phyloP scores from a whole-genome alignment of 352 stramenopile genomes.

The Phytophthora palmivora region DNA sequence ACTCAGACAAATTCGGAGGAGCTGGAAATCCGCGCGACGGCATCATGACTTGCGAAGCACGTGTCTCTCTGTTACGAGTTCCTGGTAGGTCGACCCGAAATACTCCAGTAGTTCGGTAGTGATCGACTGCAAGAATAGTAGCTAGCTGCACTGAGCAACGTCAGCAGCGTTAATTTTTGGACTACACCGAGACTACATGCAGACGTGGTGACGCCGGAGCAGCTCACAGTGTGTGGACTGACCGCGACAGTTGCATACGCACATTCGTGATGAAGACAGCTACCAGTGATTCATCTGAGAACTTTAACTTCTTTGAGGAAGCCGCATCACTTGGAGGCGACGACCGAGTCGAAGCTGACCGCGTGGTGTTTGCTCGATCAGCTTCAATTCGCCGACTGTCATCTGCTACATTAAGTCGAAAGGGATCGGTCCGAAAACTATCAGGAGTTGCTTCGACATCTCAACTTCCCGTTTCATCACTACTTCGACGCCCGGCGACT shows the following conservation, averaged over 20 bases:
- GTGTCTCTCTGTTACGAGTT: constrained; percentile 2
- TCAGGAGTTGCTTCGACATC: constrained; percentile 13
- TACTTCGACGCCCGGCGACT: constrained; percentile 50
- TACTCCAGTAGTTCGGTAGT: constrained; percentile 17
- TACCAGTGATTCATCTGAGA: constrained; percentile 13
- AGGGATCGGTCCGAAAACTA: constrained; percentile 18
- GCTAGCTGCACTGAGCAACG: background rate
- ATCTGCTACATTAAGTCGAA: constrained; percentile 17
- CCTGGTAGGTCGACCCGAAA: constrained; percentile 14
- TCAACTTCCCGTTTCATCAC: constrained; percentile 19
- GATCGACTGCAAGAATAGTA: constrained; percentile 29
- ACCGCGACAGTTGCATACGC: background rate
- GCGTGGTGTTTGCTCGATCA: constrained; percentile 46
- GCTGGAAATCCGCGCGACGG: constrained; percentile 40
- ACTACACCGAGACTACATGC: background rate
- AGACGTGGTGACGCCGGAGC: constrained; percentile 2
- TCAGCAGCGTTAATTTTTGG: constrained; percentile 18
- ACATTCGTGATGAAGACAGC: constrained; percentile 7
- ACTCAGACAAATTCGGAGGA: constrained; percentile 52
- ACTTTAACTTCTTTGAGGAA: constrained; percentile 8
- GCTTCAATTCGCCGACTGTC: constrained; percentile 47
- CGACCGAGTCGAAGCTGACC: constrained; percentile 35
- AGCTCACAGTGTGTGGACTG: constrained; percentile 18
- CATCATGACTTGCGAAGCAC: constrained; percentile 11
- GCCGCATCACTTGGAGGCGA: constrained; percentile 17